Percentiles rank a stretch among this genome's conserved stretches.
phyloP scores from a whole-genome alignment of 2,329 filamentous ascomycete genomes.

The Nigrospora sphaerica region DNA sequence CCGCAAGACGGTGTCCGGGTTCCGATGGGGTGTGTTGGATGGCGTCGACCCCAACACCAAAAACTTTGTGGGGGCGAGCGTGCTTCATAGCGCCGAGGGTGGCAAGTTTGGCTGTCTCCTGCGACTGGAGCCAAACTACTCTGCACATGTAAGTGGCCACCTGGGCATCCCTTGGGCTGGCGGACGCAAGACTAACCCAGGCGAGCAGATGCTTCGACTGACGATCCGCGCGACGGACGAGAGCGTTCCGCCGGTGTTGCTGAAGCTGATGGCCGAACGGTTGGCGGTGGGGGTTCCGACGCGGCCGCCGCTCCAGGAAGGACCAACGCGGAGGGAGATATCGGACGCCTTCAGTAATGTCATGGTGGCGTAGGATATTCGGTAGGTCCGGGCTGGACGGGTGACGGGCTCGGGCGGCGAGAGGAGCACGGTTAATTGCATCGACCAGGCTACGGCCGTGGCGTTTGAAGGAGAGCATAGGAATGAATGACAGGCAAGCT shows the following conservation, averaged over 20 bases:
- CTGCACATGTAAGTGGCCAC: conserved; percentile 66
- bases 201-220: conserved; percentile 78
- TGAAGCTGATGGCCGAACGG: conserved; percentile 83
- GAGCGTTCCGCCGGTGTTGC: conserved; percentile 68
- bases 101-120: conserved; percentile 94
- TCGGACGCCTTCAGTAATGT: conserved; percentile 49
- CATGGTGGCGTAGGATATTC: conserved; percentile 34
- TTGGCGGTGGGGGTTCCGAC: conserved; percentile 50
- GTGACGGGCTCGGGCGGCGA: no score
- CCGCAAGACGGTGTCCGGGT: conserved; percentile 67
- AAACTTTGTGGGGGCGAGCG: conserved; percentile 90
- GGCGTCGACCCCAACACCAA: conserved; percentile 86
- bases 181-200: neutral
- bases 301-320: conserved; percentile 28
- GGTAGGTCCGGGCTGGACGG: no score
- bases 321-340: conserved; percentile 41
- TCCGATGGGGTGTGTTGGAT: conserved; percentile 81
- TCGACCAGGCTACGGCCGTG: no score
- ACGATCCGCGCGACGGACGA: conserved; percentile 94
- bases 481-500: no score
- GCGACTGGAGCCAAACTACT: conserved; percentile 89
- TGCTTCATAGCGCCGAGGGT: conserved; percentile 70
- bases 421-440: no score
- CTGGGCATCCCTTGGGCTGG: neutral
- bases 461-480: no score